phyloP scores from a whole-genome alignment of 495 filamentous ascomycete genomes.

The Lophiotrema nucula region DNA sequence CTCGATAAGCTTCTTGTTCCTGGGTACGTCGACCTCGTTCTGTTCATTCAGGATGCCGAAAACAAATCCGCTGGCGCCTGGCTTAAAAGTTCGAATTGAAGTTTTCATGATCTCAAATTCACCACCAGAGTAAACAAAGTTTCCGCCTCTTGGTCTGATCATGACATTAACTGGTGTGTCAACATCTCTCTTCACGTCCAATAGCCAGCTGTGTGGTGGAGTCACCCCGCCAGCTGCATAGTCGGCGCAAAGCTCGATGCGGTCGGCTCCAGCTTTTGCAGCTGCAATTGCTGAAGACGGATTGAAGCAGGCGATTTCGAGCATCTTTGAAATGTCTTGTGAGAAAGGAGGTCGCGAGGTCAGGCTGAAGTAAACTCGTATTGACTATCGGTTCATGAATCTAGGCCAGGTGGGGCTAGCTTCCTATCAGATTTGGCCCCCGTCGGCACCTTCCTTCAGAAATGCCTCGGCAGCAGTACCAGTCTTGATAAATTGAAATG shows the following conservation, averaged over 20 bases:
- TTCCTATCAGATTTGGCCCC: too few relatives aligned
- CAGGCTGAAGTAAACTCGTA: too few relatives aligned
- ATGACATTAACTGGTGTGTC: constrained; percentile 51
- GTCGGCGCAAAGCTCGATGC: constrained; percentile 50
- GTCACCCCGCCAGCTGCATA: constrained; percentile 37
- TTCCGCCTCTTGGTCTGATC: constrained; percentile 48
- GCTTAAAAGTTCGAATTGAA: constrained; percentile 40
- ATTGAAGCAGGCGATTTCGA: constrained; percentile 56
- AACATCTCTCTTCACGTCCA: constrained; percentile 22
- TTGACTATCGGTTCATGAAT: too few relatives aligned
- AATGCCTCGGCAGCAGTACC: too few relatives aligned
- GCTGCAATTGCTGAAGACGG: constrained; percentile 46
- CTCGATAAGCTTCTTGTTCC: constrained; percentile 44
- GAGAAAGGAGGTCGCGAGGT: too few relatives aligned
- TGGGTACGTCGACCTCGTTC: constrained; percentile 39
- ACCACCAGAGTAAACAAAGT: constrained; percentile 44
- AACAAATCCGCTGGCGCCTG: constrained; percentile 49
- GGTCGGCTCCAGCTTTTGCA: constrained; percentile 44
- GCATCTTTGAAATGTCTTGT: too few relatives aligned
- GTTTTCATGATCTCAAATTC: constrained; percentile 48
- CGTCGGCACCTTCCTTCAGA: too few relatives aligned
- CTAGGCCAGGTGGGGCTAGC: too few relatives aligned
- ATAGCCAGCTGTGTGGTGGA: constrained; percentile 27
- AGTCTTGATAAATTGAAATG: too few relatives aligned
- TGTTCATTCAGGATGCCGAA: constrained; percentile 47